A percentile compares a stretch with the other conserved stretches of the same genome.
phyloP scores from a whole-genome alignment of 805 yeast species.

The Yamadazyma tumulicola region DNA sequence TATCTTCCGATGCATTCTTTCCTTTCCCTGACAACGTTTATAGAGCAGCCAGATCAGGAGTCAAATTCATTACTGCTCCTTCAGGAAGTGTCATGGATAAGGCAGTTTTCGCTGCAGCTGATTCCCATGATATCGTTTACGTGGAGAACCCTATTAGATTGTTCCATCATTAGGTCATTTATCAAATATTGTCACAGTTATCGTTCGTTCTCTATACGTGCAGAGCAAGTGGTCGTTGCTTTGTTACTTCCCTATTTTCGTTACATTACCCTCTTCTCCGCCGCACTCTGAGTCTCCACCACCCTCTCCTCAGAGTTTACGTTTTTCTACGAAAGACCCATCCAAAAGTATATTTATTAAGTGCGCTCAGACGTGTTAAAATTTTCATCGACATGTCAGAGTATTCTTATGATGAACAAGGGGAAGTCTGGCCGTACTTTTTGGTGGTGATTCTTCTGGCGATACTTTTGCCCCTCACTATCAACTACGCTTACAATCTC shows the following conservation, averaged over 20 bases:
- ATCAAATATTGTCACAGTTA: too few species aligned
- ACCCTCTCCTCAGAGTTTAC: too few species aligned
- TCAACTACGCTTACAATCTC: conserved; percentile 25
- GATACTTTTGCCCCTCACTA: conserved; percentile 63
- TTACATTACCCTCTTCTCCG: not conserved
- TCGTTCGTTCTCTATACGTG: too few species aligned
- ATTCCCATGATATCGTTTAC: conserved; percentile 82
- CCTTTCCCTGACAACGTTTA: conserved; percentile 99
- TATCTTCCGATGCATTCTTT: conserved; percentile 98
- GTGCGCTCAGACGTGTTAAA: conserved; percentile 2
- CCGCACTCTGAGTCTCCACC: too few species aligned
- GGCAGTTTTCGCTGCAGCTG: conserved; percentile 95
- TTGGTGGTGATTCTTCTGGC: conserved; percentile 68
- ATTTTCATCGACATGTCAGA: conserved; percentile 25
- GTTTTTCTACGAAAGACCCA: too few species aligned
- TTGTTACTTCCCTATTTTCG: not conserved
- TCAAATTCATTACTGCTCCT: conserved; percentile 93
- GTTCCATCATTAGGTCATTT: conserved; percentile 86
- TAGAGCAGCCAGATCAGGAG: conserved; percentile 97
- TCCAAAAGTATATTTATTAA: too few species aligned
- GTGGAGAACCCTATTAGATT: conserved; percentile 96
- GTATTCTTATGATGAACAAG: conserved; percentile 81
- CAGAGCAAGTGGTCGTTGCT: too few species aligned
- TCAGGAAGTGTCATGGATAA: conserved; percentile 97
- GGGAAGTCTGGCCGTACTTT: conserved; percentile 93